Percentiles rank a stretch among this genome's conserved stretches.
phyloP scores from a whole-genome alignment of 2,329 filamentous ascomycete genomes.

The Diplocarpon mali region DNA sequence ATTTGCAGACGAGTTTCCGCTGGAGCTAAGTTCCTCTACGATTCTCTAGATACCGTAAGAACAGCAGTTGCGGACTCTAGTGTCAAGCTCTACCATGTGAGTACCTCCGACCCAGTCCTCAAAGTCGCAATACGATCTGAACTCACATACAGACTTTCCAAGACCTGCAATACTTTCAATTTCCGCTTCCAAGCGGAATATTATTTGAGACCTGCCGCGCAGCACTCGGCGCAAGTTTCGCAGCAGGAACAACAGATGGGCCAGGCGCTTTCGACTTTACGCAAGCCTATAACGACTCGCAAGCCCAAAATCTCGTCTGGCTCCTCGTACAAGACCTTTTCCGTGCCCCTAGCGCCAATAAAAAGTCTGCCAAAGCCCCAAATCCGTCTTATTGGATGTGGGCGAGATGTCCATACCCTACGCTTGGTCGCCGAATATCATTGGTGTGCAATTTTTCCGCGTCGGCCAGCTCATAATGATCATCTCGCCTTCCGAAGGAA shows the following conservation, averaged over 20 bases:
- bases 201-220: conserved; percentile 68
- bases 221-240: conserved; percentile 82
- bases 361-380: conserved; percentile 55
- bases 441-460: conserved; percentile 76
- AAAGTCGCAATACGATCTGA: too few species aligned
- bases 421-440: conserved; percentile 79
- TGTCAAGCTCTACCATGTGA: conserved; percentile 64
- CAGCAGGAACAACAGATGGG: conserved; percentile 82
- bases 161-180: conserved; percentile 68
- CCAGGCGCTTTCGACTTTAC: conserved; percentile 88
- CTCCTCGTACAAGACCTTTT: conserved; percentile 58
- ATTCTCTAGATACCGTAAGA: conserved; percentile 21
- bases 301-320: conserved; percentile 60
- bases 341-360: conserved; percentile 57
- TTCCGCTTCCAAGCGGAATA: conserved; percentile 62
- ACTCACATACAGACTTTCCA: conserved; percentile 64
- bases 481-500: conserved; percentile 74
- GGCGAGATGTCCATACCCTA: conserved; percentile 68
- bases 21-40: conserved; percentile 46
- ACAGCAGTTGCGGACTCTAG: conserved; percentile 46
- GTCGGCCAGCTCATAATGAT: conserved; percentile 79
- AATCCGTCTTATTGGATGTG: conserved; percentile 79
- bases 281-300: conserved; percentile 63
- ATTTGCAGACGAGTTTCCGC: conserved; percentile 60
- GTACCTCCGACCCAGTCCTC: too few species aligned